phyloP scores from a whole-genome alignment of 495 filamentous ascomycete species.

The Talaromyces liani region DNA sequence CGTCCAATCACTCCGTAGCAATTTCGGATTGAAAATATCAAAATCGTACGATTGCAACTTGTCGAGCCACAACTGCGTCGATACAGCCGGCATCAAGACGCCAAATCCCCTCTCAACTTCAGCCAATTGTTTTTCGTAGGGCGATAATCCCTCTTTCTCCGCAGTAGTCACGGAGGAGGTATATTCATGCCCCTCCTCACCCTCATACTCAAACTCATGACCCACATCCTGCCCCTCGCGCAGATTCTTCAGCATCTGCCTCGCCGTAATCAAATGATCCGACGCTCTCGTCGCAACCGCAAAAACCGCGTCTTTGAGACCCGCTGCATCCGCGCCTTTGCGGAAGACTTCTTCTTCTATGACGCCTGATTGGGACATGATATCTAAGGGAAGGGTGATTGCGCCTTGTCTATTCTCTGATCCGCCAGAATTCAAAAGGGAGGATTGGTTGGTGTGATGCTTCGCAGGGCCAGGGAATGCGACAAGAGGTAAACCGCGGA shows the following conservation, averaged over 20 bases:
- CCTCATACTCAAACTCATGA: slow-evolving; percentile 80
- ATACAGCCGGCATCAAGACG: slow-evolving; percentile 70
- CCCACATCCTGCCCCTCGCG: slow-evolving; percentile 63
- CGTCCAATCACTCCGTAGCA: slow-evolving; percentile 70
- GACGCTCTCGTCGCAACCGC: slow-evolving; percentile 84
- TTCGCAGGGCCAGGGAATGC: slow-evolving; percentile 65
- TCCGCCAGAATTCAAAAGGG: slow-evolving; percentile 16
- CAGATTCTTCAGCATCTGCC: slow-evolving; percentile 81
- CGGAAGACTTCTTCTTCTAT: slow-evolving; percentile 85
- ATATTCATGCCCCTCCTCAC: slow-evolving; percentile 69
- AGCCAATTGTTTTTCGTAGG: slow-evolving; percentile 31
- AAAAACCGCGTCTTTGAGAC: slow-evolving; percentile 84
- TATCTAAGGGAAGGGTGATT: slow-evolving; percentile 75
- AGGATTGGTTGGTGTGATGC: slow-evolving; percentile 39
- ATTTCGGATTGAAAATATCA: slow-evolving; percentile 62
- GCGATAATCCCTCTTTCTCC: slow-evolving; percentile 19
- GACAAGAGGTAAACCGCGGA: slow-evolving; percentile 77
- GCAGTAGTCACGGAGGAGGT: slow-evolving; percentile 9
- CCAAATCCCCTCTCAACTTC: slow-evolving; percentile 66
- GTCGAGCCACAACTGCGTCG: slow-evolving; percentile 70
- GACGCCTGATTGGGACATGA: slow-evolving; percentile 75
- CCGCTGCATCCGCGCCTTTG: slow-evolving; percentile 65
- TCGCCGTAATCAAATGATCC: slow-evolving; percentile 89
- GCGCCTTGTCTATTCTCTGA: slow-evolving; percentile 49
- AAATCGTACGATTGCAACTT: slow-evolving; percentile 74